Base-by-base conservation (phyloP, 352 stramenopile genomes). In the Globisporangium nagaii region DNA sequence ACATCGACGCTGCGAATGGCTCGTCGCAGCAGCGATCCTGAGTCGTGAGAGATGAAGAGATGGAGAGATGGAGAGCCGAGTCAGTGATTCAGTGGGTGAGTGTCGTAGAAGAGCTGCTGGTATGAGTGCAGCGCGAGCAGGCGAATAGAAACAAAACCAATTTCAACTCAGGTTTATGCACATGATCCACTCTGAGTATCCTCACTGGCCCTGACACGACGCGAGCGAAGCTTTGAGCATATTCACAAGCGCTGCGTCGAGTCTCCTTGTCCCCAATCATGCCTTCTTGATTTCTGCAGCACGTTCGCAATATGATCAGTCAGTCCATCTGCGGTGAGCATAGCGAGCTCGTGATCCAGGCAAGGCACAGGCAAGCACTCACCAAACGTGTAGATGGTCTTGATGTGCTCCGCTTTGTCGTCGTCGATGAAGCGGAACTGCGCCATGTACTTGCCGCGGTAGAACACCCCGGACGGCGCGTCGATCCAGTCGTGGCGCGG, bases 361-460 rank as follows among this genome's bases (percentile, higher is more conserved):
- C 24, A 15, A 8, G 17, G 20, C 7, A 27, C 22, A 3, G n/a
- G n/a, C 3, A 27, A 27, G 11, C 48, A 78, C 79, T 27, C 70
- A 90, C 80, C 80, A 42, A 90, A 88, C 13, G 69, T 88, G 63
- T 90, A 90, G 42, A 85, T 77, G 34, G 77, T 68, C 57, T 88
- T 86, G 51, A 88, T 71, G 44, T 88, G 78, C 56, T 88, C 75
- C 19, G 60, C 40, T 8, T 75, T 66, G 60, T 90, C 80, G 53
- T 90, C 80, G 49, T 90, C 80, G 20, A 75, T 55, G 56, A 90
- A 87, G 13, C 70, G 61, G 57, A 90, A 88, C 52, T 83, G 79
- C 31, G 77, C 80, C 68, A 87, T 85, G 66, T 96, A 96, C 54
- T 84, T 90, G 13, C 86, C 86, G 31, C 86, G 79, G 56, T 92